Conservation (phyloP, 2,329 filamentous ascomycete genomes). For the Colletotrichum falcatum region DNA sequence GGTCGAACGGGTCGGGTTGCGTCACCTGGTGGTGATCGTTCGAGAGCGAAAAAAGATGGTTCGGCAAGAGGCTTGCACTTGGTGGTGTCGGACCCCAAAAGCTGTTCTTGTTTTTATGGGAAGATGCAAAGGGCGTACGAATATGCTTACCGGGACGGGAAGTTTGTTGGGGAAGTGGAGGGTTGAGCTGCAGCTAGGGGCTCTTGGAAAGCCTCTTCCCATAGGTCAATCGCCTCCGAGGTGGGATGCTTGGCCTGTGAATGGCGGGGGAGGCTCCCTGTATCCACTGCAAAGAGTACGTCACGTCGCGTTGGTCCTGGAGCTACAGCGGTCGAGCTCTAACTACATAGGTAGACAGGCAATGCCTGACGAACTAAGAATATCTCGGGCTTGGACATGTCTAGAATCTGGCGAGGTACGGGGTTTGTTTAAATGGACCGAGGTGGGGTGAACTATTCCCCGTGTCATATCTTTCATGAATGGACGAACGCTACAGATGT, state of each 20-base stretch:
- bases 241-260: slow-evolving; percentile 14
- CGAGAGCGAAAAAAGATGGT: not conserved
- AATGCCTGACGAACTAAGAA: not conserved
- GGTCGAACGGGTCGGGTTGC: not conserved
- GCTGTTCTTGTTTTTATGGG: not conserved
- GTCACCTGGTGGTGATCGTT: not conserved
- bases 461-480: not conserved
- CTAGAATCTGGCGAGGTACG: not conserved
- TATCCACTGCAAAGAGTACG: slow-evolving; percentile 30
- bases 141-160: not conserved
- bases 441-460: not conserved
- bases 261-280: not conserved
- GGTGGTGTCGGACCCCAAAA: not conserved
- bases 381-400: not conserved
- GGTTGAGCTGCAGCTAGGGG: slow-evolving; percentile 39
- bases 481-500: not conserved
- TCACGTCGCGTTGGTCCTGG: slow-evolving; percentile 1
- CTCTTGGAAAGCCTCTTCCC: slow-evolving; percentile 8
- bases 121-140: not conserved
- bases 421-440: not conserved
- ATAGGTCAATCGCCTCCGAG: slow-evolving; percentile 28
- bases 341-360: too few relatives aligned
- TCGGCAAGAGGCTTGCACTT: not conserved
- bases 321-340: slow-evolving; percentile 21
- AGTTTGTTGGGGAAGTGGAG: slow-evolving; percentile 38